Conservation (phyloP, 2,329 filamentous ascomycete genomes). For the Daldinia sp. region DNA sequence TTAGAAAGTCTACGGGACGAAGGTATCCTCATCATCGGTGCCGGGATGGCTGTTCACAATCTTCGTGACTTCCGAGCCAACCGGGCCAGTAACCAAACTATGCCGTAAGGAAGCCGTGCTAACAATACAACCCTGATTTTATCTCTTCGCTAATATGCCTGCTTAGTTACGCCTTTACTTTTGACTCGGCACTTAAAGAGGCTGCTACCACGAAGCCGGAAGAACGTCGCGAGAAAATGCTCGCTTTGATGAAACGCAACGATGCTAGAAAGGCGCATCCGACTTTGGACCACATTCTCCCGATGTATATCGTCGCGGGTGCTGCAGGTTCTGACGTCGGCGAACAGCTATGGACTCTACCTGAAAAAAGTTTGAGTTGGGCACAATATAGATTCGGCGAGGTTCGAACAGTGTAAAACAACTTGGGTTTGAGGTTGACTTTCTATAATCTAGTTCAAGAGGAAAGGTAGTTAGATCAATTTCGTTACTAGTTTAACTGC, state of each 20-base stretch:
- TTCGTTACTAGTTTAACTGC: too few species aligned
- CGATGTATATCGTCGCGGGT: conserved; percentile 68
- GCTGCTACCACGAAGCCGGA: conserved; percentile 58
- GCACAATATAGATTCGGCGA: conserved; percentile 33
- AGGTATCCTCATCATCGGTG: conserved; percentile 67
- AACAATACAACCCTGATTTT: neutral
- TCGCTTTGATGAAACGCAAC: conserved; percentile 58
- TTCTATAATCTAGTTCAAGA: too few species aligned
- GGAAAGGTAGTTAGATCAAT: too few species aligned
- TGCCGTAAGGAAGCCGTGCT: neutral
- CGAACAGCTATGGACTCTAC: conserved; percentile 40
- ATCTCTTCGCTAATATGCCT: neutral
- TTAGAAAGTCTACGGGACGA: conserved; percentile 66
- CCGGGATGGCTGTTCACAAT: conserved; percentile 70
- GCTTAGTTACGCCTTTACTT: conserved; percentile 52
- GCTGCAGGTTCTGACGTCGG: conserved; percentile 58
- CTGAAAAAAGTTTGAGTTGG: conserved; percentile 38
- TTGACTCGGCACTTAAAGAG: conserved; percentile 69
- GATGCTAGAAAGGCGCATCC: conserved; percentile 73
- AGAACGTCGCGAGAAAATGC: conserved; percentile 58
- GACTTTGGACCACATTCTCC: conserved; percentile 72
- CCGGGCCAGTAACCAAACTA: conserved; percentile 14
- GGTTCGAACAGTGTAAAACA: neutral
- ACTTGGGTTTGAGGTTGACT: neutral
- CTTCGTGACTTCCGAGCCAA: conserved; percentile 52